Evolutionary conservation across 2,329 filamentous ascomycete species (phyloP).

Genomic region (Bipolaris zeicola): DNA sequence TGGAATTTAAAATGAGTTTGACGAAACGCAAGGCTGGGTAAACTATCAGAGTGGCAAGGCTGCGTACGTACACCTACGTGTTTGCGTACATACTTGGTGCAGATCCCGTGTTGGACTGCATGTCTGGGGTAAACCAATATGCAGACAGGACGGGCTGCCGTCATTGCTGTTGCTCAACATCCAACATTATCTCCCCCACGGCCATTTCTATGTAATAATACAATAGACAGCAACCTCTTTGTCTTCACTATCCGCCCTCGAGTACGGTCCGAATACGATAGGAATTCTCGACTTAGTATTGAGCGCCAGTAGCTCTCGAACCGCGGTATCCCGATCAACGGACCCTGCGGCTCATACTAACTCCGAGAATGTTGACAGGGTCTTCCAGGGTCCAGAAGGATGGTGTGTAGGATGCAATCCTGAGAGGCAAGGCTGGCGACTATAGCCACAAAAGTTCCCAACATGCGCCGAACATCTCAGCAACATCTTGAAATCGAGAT

Average conservation of each 20-base stretch:
- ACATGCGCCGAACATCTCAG: background rate
- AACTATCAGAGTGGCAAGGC: background rate
- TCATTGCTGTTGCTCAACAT: background rate
- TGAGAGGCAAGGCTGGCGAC: background rate
- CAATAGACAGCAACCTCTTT: too few species aligned
- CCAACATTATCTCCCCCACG: too few species aligned
- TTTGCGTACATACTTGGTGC: background rate
- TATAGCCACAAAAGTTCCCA: background rate
- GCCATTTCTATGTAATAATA: too few species aligned
- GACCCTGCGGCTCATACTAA: constrained; percentile 12
- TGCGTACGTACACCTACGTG: background rate
- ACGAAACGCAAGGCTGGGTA: constrained; percentile 1
- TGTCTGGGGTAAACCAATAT: background rate
- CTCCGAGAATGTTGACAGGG: constrained; percentile 3
- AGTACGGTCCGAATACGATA: constrained; percentile 6
- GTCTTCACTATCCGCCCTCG: background rate
- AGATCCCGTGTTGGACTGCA: constrained; percentile 1
- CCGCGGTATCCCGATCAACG: constrained; percentile 1
- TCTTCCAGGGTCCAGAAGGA: constrained; percentile 8
- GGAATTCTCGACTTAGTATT: background rate
- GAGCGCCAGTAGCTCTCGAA: constrained; percentile 1
- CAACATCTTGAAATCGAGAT: background rate
- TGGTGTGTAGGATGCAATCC: background rate
- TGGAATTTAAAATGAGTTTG: constrained; percentile 4
- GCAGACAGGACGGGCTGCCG: background rate